phyloP scores from a whole-genome alignment of 2,329 filamentous ascomycete species.

The Aspergillus pseudonomiae region DNA sequence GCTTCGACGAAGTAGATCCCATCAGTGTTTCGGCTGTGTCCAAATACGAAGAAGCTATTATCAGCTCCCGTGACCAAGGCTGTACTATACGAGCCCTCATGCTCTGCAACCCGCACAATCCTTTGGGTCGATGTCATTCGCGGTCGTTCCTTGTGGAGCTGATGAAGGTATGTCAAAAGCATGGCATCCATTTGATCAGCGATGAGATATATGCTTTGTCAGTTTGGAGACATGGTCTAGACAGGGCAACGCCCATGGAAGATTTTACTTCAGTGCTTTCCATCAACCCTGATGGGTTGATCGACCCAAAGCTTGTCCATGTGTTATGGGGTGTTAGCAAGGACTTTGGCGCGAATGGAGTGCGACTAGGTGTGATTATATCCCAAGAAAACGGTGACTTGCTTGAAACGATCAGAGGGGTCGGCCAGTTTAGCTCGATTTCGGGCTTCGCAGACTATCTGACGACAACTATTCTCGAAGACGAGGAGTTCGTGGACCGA shows the following conservation, averaged over 20 bases:
- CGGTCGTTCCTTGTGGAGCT: neutral
- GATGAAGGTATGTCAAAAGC: slow-evolving; percentile 48
- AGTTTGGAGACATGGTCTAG: slow-evolving; percentile 48
- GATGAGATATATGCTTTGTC: slow-evolving; percentile 64
- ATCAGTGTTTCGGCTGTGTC: neutral
- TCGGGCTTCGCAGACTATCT: neutral
- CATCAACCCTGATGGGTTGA: slow-evolving; percentile 50
- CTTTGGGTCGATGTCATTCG: neutral
- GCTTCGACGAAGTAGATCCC: neutral
- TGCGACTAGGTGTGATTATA: slow-evolving; percentile 50
- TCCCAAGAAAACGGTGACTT: neutral
- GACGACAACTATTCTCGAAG: neutral
- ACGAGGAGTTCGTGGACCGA: neutral
- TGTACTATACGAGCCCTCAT: neutral
- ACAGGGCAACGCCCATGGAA: slow-evolving; percentile 20
- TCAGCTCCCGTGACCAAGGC: no score
- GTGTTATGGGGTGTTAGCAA: slow-evolving; percentile 52
- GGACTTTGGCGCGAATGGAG: slow-evolving; percentile 61
- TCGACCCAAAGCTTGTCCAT: slow-evolving; percentile 56
- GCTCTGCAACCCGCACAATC: neutral
- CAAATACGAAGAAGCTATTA: neutral
- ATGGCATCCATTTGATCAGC: slow-evolving; percentile 57
- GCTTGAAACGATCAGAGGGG: neutral
- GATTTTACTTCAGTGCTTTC: slow-evolving; percentile 38
- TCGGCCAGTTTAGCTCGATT: neutral